A percentile compares a stretch with the other conserved stretches of the same genome.
Conservation (phyloP, 495 filamentous ascomycete species). For the Podospora pseudopauciseta region DNA sequence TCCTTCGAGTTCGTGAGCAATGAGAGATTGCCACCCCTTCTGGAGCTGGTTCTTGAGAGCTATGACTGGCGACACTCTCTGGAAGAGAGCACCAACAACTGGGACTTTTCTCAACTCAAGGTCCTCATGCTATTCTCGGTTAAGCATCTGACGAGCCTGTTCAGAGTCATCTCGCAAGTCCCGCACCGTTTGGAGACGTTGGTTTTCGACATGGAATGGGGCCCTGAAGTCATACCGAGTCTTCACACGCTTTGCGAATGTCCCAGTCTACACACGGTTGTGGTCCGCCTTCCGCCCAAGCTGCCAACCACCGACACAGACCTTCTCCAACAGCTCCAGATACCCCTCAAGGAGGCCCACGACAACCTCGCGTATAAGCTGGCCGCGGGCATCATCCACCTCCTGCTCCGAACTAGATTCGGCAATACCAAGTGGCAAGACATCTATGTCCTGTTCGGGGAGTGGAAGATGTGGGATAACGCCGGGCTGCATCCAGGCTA, state of each 20-base stretch:
- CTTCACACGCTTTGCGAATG: background rate
- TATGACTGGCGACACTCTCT: background rate
- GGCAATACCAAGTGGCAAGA: background rate
- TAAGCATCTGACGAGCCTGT: background rate
- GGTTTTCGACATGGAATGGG: background rate
- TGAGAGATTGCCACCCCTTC: background rate
- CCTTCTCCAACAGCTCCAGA: background rate
- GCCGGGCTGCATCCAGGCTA: background rate
- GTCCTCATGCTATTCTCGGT: background rate
- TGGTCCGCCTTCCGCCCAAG: background rate
- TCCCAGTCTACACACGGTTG: background rate
- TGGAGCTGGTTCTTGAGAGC: background rate
- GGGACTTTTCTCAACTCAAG: background rate
- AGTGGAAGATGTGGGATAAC: background rate
- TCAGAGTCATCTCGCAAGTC: background rate
- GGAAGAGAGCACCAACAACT: background rate
- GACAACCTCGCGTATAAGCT: background rate
- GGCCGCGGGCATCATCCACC: background rate
- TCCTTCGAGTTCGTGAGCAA: background rate
- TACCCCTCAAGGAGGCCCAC: background rate
- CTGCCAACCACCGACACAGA: background rate
- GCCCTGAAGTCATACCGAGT: background rate
- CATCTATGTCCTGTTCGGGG: background rate
- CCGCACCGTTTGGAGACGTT: background rate
- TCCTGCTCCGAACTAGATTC: background rate